Evolutionary conservation across 2,329 filamentous ascomycete genomes (phyloP).

Genomic region (Zymoseptoria crescenta): DNA sequence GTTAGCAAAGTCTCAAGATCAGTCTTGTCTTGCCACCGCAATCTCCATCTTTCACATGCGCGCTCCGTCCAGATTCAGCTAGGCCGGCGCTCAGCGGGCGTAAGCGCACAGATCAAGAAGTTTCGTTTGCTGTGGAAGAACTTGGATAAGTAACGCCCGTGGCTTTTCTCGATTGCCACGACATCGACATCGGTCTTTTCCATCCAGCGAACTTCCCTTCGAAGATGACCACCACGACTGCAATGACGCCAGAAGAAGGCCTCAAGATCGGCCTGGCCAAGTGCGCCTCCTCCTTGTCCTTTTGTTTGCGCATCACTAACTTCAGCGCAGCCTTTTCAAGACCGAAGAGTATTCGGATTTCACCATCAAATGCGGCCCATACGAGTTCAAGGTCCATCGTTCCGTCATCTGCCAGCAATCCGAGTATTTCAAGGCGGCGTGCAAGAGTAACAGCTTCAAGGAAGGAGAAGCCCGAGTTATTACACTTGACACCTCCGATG

Average conservation of each 20-base stretch:
- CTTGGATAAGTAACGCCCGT: too few relatives aligned
- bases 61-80: too few relatives aligned
- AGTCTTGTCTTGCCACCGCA: too few relatives aligned
- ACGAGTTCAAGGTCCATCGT: constrained; percentile 16
- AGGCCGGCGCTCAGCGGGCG: too few relatives aligned
- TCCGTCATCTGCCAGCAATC: constrained; percentile 18
- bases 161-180: too few relatives aligned
- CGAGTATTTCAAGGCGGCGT: constrained; percentile 12
- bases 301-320: not conserved
- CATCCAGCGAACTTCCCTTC: too few relatives aligned
- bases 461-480: constrained; percentile 14
- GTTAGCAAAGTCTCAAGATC: too few relatives aligned
- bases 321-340: not conserved
- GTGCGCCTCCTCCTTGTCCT: not conserved
- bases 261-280: not conserved
- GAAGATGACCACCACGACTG: too few relatives aligned
- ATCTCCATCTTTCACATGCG: too few relatives aligned
- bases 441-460: not conserved
- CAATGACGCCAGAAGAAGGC: not conserved
- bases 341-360: constrained; percentile 11
- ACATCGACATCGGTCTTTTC: too few relatives aligned
- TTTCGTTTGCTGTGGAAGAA: too few relatives aligned
- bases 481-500: constrained; percentile 8
- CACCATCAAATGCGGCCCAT: constrained; percentile 15
- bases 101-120: too few relatives aligned